phyloP scores from a whole-genome alignment of 1,139 yeast species.

The Debaryomyces sp. region DNA sequence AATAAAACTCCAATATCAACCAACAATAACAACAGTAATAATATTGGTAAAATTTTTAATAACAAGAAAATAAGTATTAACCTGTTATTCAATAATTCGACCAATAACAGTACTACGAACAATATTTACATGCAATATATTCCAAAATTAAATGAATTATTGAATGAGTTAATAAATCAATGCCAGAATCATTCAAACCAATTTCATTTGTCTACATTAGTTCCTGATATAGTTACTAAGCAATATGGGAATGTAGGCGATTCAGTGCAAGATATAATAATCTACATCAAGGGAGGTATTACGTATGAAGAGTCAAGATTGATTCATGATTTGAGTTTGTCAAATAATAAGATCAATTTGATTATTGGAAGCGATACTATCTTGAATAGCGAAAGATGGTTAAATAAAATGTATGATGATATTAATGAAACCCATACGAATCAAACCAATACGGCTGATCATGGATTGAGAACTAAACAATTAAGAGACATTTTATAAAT shows the following conservation, averaged over 20 bases:
- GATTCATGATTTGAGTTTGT: conserved; percentile 67
- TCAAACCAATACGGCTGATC: conserved; percentile 9
- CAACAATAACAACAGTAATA: conserved; percentile 19
- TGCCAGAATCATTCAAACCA: conserved; percentile 13
- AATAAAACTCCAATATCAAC: conserved; percentile 13
- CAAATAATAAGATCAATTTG: conserved; percentile 49
- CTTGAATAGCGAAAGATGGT: conserved; percentile 60
- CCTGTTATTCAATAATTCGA: conserved; percentile 27
- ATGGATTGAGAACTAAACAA: conserved; percentile 20
- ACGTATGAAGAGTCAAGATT: conserved; percentile 91
- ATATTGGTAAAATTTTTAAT: conserved; percentile 28
- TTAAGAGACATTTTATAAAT: conserved; percentile 28
- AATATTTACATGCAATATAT: conserved; percentile 68
- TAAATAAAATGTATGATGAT: conserved; percentile 34
- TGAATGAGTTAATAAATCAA: conserved; percentile 26
- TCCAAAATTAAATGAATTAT: conserved; percentile 65
- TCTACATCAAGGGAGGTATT: conserved; percentile 86
- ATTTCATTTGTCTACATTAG: conserved; percentile 35
- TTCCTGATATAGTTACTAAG: conserved; percentile 40
- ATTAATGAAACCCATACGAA: conserved; percentile 19
- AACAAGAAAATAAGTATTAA: conserved; percentile 30
- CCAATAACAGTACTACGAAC: conserved; percentile 33
- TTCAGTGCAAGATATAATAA: conserved; percentile 71
- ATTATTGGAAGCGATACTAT: conserved; percentile 81
- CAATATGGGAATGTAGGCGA: conserved; percentile 33